These are phyloP conservation scores for Phaeosphaeria sp. DNA, from an alignment of 2,329 filamentous ascomycete genomes.

Conservation along the genomic window DNA sequence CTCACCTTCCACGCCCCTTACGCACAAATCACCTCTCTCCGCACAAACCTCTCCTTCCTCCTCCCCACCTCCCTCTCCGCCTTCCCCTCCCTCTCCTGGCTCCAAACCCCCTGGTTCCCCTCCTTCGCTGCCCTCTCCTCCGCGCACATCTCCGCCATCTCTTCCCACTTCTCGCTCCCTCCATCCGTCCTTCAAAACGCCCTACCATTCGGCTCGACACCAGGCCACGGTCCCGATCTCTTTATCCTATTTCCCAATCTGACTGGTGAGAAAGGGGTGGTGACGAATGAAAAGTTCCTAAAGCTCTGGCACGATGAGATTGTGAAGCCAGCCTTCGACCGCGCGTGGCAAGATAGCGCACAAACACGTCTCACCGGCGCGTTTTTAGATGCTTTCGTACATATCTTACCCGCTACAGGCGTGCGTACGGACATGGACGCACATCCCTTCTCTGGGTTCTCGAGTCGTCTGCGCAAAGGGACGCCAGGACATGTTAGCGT, in stretches of 20 bases:
- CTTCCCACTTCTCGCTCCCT: background rate
- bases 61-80: background rate
- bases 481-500: background rate
- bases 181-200: constrained; percentile 6
- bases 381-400: background rate
- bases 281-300: constrained; percentile 19
- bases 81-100: background rate
- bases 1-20: background rate
- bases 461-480: constrained; percentile 1
- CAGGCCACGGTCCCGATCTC: constrained; percentile 4
- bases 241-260: constrained; percentile 30
- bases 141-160: constrained; percentile 12
- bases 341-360: constrained; percentile 19
- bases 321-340: constrained; percentile 25
- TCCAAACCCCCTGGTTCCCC: background rate
- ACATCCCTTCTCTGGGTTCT: constrained; percentile 1
- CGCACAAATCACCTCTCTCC: background rate
- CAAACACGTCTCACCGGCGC: constrained; percentile 5
- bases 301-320: constrained; percentile 27
- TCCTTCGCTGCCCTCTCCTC: constrained; percentile 9
- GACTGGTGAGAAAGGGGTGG: too few species aligned
- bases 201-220: constrained; percentile 13
- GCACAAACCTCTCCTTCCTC: background rate
- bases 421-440: constrained; percentile 7
- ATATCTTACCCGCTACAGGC: constrained; percentile 1